These are phyloP conservation scores for Boletus insuetus DNA, from an alignment of 768 basidiomycete species.

Conservation along the genomic window DNA sequence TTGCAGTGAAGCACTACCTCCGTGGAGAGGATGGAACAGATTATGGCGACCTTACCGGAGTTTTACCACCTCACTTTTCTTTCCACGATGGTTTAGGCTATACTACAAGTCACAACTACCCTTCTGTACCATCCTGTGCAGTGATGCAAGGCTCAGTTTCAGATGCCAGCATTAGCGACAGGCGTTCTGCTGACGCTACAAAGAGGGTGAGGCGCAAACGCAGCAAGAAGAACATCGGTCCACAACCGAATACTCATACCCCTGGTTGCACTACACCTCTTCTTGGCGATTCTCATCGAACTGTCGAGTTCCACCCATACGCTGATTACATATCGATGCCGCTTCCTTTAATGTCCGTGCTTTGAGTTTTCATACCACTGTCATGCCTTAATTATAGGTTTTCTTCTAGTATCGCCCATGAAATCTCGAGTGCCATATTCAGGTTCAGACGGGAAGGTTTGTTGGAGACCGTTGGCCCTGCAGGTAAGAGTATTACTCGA, in stretches of 20 bases:
- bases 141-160: conserved; percentile 35
- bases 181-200: conserved; percentile 46
- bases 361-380: neutral
- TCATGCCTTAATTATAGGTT: neutral
- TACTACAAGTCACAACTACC: conserved; percentile 31
- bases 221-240: conserved; percentile 52
- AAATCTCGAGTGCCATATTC: conserved; percentile 68
- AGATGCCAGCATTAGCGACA: conserved; percentile 23
- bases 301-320: conserved; percentile 59
- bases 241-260: conserved; percentile 1
- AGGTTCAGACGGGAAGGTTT: conserved; percentile 76
- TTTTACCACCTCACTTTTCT: conserved; percentile 62
- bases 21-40: conserved; percentile 79
- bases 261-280: conserved; percentile 58
- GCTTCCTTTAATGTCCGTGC: conserved; percentile 70
- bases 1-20: conserved; percentile 76
- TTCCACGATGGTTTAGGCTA: conserved; percentile 45
- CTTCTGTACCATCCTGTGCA: conserved; percentile 40
- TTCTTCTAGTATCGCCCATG: conserved; percentile 68
- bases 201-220: conserved; percentile 71
- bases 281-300: conserved; percentile 50
- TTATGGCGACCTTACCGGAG: conserved; percentile 61
- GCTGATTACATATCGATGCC: conserved; percentile 66
- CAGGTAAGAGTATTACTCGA: conserved; percentile 45
- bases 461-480: conserved; percentile 87